Base-by-base conservation (phyloP, 805 yeast genomes). In the Pichia exigua region DNA sequence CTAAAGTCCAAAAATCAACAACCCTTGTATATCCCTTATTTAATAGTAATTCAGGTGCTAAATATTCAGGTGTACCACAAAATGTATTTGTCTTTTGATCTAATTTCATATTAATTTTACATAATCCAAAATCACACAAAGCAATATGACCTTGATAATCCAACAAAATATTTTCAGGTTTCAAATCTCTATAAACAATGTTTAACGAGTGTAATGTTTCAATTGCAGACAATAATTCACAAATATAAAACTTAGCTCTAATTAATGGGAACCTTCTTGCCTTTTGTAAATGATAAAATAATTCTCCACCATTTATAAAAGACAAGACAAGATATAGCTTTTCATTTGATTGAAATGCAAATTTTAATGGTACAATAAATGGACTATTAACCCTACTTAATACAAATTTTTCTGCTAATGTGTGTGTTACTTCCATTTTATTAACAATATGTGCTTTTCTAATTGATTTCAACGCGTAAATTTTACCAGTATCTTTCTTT, bases 1-100 rank as follows among this genome's bases (percentile, higher is more conserved):
- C 99, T 60, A 94, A 74, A 1, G 99, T 94, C 99, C 99, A 94
- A 92, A 97, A 94, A 69, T 94, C 99, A 22, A 94, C 98, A 11
- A 86, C 85, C 66, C 96, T 83, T 2, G 98, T 90, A 68, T 94
- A 94, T 1, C 98, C 98, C 65, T 87, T 90, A 46, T 95, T 94
- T 60, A 90, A 73, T 46, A 94, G 73, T 59, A 94, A 73, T 69
- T 94, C 99, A 1, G 99, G 99, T 1, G 98, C 97, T 59, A 94
- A 74, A 68, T 94, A 94, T 69, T 94, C 98, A 0, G 98, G 98
- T 0, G 99, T 94, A 42, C 99, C 99, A 70, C 99, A 94, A 66
- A 94, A 94, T 0, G 99, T 94, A 61, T 85, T 85, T 24, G 81
- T 77, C 68, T 87, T 87, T 61, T 90, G 96, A 54, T 87, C 85